Conservation (phyloP, 331 rosid species). For the Quercus tomentella region DNA sequence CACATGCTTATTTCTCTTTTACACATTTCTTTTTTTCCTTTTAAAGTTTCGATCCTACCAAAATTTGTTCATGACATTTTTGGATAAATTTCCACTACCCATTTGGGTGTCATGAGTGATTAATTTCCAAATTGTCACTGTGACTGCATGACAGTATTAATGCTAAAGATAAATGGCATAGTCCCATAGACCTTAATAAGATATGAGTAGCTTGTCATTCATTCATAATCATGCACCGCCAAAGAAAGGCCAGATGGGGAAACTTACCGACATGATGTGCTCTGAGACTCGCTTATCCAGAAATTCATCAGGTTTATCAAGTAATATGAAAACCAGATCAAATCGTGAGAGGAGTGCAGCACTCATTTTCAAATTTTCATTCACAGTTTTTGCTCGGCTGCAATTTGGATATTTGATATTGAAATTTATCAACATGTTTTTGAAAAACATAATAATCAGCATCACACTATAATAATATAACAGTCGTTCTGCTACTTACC, state of each 20-base stretch:
- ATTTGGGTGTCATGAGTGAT: background rate
- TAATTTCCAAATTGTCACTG: background rate
- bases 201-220: constrained; percentile 13
- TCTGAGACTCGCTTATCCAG: constrained; percentile 87
- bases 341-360: constrained; percentile 88
- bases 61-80: background rate
- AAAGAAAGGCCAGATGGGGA: constrained; percentile 15
- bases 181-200: constrained; percentile 14
- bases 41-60: background rate
- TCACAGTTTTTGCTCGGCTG: constrained; percentile 97
- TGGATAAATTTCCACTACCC: background rate
- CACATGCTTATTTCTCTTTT: background rate
- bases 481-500: background rate
- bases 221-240: background rate
- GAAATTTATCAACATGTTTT: constrained; percentile 14
- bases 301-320: constrained; percentile 94
- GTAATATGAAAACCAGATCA: constrained; percentile 91
- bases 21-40: too few relatives aligned
- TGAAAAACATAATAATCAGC: constrained; percentile 14
- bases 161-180: constrained; percentile 1
- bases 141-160: constrained; percentile 1
- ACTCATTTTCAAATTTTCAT: constrained; percentile 92
- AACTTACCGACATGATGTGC: constrained; percentile 96
- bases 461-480: background rate
- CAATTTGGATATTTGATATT: constrained; percentile 23